Evolutionary conservation across 257 asterid genomes (phyloP), one percentile per base, ranked within the genome.

Genomic region (Salvia rosmarinus): DNA sequence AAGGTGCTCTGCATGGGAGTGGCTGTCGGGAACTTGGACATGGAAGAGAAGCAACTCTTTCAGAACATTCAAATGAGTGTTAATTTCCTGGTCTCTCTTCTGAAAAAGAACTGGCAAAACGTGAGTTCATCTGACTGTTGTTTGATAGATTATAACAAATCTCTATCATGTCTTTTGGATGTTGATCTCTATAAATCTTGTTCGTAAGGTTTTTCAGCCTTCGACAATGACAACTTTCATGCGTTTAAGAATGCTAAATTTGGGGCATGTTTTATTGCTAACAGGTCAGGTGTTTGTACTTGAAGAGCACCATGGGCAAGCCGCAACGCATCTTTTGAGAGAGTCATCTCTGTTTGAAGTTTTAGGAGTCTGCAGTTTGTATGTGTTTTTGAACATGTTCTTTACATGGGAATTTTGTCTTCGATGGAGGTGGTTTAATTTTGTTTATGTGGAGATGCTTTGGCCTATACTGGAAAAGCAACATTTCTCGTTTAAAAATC

Each of bases 1-100:
- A 84, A 84, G 76, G 88, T 84, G 61, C 84, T 84, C 17, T 84
- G 88, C 84, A 81, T 84, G 88, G 88, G 88, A 49, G 86, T 84
- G 40, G 88, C 88, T 32, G 88, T 84, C 71, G 88, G 88, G 7
- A 84, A 84, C 69, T 71, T 75, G 47, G 77, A 47, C 67, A 81
- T 84, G 88, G 88, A 84, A 32, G 88, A 84, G 59, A 84, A 84
- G 67, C 88, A 84, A 42, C 79, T 84, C 67, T 81, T 83, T 17
- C 88, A 83, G 60, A 80, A 83, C 20, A 83, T 80, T 70, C 88
- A 83, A 66, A 83, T 83, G 88, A 81, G 88, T 16, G 79, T 84
- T 16, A 84, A 81, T 67, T 84, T 84, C 28, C 78, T 83, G 32
- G 85, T 83, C 51, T 83, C 88, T 19, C 88, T 81, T 58, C 34